Conservation (phyloP, 768 basidiomycete species). For the Boletus fagicola region DNA sequence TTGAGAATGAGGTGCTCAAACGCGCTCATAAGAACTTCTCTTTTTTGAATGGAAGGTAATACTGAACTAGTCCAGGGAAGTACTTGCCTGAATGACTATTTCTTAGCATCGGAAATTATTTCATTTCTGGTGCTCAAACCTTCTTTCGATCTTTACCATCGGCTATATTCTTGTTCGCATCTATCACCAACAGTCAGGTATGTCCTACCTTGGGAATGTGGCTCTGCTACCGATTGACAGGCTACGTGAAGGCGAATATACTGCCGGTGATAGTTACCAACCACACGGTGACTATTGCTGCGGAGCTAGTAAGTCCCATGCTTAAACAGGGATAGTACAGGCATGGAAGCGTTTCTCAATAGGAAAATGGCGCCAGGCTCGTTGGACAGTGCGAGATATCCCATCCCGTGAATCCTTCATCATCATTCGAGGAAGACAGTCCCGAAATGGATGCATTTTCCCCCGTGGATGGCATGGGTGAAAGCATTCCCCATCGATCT, state of each 20-base stretch:
- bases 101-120: conserved; percentile 82
- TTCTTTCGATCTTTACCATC: conserved; percentile 93
- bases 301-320: conserved; percentile 60
- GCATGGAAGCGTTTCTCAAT: conserved; percentile 8
- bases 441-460: conserved; percentile 40
- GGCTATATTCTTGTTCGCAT: conserved; percentile 91
- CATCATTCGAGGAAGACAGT: conserved; percentile 31
- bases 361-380: conserved; percentile 75
- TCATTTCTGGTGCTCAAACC: conserved; percentile 82
- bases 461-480: conserved; percentile 55
- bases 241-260: conserved; percentile 59
- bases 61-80: background rate
- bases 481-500: conserved; percentile 43
- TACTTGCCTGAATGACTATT: background rate
- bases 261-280: conserved; percentile 91
- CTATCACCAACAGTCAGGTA: conserved; percentile 78
- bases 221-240: conserved; percentile 12
- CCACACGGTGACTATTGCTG: conserved; percentile 94
- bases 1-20: conserved; percentile 83
- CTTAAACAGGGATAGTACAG: conserved; percentile 51
- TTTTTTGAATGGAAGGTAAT: conserved; percentile 84
- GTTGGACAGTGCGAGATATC: conserved; percentile 95
- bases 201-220: conserved; percentile 17
- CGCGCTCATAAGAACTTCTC: conserved; percentile 93
- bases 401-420: conserved; percentile 58